phyloP scores from a whole-genome alignment of 2,329 filamentous ascomycete species.

The Tolypocladium paradoxum region DNA sequence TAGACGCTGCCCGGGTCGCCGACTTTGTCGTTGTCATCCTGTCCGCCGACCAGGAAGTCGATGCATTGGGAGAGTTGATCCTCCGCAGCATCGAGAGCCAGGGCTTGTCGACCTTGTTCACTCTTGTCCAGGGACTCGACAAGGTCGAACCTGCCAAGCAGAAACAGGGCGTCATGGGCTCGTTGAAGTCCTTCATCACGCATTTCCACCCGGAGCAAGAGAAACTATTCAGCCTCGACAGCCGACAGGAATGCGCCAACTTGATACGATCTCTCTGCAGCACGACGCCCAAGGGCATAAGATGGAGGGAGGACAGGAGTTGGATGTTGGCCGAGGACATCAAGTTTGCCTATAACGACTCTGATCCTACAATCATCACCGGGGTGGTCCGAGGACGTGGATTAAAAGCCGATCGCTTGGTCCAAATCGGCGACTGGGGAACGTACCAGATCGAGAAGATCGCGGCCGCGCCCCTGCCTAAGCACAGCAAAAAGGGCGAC shows the following conservation, averaged over 20 bases:
- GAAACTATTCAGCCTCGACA: conserved; percentile 82
- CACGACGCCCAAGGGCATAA: conserved; percentile 83
- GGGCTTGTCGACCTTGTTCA: conserved; percentile 86
- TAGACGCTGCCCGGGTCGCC: conserved; percentile 79
- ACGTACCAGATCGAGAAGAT: conserved; percentile 90
- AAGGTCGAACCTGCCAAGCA: conserved; percentile 71
- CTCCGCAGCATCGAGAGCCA: conserved; percentile 84
- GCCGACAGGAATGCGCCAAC: conserved; percentile 81
- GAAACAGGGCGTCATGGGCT: conserved; percentile 63
- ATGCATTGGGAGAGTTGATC: conserved; percentile 73
- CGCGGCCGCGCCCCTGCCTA: conserved; percentile 58
- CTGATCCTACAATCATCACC: conserved; percentile 61
- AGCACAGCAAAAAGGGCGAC: conserved; percentile 47
- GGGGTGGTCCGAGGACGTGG: conserved; percentile 79
- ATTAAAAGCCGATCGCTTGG: conserved; percentile 78
- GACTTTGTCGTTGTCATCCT: conserved; percentile 87
- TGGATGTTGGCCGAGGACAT: conserved; percentile 90
- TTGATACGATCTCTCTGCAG: conserved; percentile 85
- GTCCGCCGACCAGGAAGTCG: conserved; percentile 73
- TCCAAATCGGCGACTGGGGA: conserved; percentile 90
- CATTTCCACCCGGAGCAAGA: conserved; percentile 92
- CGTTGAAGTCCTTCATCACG: conserved; percentile 82
- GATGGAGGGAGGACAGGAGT: conserved; percentile 89
- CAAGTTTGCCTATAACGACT: conserved; percentile 52
- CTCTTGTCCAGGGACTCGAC: conserved; percentile 70